Evolutionary conservation across 2,329 filamentous ascomycete genomes (phyloP), one percentile per base, ranked within the genome.

Genomic region (Talaromyces sp.): DNA sequence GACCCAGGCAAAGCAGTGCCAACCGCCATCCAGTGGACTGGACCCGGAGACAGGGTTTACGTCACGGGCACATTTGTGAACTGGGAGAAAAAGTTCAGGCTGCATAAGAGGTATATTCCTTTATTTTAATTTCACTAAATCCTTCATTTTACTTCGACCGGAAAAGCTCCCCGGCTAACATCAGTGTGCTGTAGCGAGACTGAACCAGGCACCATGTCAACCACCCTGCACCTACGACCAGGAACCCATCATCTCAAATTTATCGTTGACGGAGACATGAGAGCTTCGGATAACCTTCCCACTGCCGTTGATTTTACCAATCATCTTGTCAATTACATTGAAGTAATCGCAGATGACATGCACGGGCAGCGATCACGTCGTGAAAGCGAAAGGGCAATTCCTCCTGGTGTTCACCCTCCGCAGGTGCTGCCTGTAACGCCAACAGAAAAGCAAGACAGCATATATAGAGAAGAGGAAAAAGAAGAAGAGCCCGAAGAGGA

Each of bases 301-400:
- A 97, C 94, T 0, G 96, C 94, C 1, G 94, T 99, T 61, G 94
- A 99, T 74, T 97, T 95, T 74, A 95, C 92, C 65, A 97, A 97
- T 78, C 96, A 96, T 72, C 82, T 99, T 19, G 93, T 99, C 76
- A 99, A 99, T 77, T 99, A 97, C 73, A 91, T 99, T 70, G 94
- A 99, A 78, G 90, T 97, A 63, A 90, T 84, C 68, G 86, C 90
- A 38, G 88, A 92, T 59, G 88, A 92, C 69, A 76, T 87, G 26
- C 70, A 55, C 54, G 56, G 61, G 19, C 59, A 62, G 46, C 41
- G 71, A 43, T 62, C 69, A 48, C 68, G 73, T 51, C 68, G 73
- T 31, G 73, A 73, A 43, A 75, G 72, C 48, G 71, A 74, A 53
- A 72, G 69, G 21, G 64, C 72, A 24, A 66, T 74, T 48, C 69